Conservation (phyloP, 176 grass and related monocot genomes). For the Chrysopogon serrulatus region DNA sequence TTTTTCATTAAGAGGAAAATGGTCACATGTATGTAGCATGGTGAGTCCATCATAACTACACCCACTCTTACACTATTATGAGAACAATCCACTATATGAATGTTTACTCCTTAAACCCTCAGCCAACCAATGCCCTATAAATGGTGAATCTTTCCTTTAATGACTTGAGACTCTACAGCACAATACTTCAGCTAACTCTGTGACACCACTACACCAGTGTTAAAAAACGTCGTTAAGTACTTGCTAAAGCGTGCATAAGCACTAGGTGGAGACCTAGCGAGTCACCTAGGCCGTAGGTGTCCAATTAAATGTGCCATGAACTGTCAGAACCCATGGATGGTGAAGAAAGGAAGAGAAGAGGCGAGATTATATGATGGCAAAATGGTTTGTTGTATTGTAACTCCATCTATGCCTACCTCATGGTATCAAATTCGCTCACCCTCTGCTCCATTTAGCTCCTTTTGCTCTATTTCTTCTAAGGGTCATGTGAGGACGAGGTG, state of each 20-base stretch:
- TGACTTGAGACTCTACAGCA: neutral
- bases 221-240: too few relatives aligned
- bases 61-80: neutral
- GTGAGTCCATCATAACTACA: neutral
- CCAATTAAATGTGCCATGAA: too few relatives aligned
- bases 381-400: too few relatives aligned
- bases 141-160: neutral
- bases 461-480: neutral
- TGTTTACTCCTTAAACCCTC: neutral
- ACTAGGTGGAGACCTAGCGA: neutral
- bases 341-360: too few relatives aligned
- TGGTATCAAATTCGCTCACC: neutral
- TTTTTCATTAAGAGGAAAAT: neutral
- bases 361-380: neutral
- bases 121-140: neutral
- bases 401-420: too few relatives aligned
- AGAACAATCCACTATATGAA: neutral
- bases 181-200: constrained; percentile 12
- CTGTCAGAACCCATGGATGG: too few relatives aligned
- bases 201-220: too few relatives aligned
- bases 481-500: neutral
- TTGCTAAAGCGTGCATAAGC: neutral
- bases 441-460: neutral
- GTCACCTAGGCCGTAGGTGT: too few relatives aligned
- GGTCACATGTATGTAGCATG: neutral